Base-by-base conservation (phyloP, 352 stramenopile genomes). In the Globisporangium nagaii region DNA sequence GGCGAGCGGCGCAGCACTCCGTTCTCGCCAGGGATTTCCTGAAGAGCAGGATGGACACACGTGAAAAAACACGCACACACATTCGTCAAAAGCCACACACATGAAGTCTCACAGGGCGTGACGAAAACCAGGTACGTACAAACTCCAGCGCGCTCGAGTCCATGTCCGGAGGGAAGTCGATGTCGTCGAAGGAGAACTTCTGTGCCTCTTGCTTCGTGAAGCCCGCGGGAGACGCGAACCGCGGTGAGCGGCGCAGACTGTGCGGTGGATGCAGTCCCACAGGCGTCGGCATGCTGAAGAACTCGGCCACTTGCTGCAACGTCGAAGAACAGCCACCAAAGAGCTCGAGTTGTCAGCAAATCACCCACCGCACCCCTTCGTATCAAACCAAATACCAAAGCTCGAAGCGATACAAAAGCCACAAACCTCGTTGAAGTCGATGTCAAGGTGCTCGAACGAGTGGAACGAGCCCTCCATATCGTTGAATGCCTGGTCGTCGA, bases 121-220 rank as follows among this genome's bases (percentile, higher is more conserved):
- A 49, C 27, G 43, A 36, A 49, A 36, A 2, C 11, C 15, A 27
- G 7, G 10, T 22, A 86, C 80, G 62, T 59, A 91, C 80, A 41
- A 93, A 93, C 53, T 93, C 83, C 27, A 92, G 60, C 0, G 79
- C 63, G 54, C 46, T 81, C 17, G 79, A 60, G 20, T 93, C 84
- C 56, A 93, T 84, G 48, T 93, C 83, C 6, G 73, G 31, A 0
- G 80, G 75, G 24, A 93, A 84, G 40, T 90, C 80, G 35, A 93
- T 64, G 45, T 90, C 82, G 35, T 93, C 84, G 40, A 93, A 93
- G 1, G 81, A 93, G 30, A 93, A 93, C 59, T 93, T 93, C 9
- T 81, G 74, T 25, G 71, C 71, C 41, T 93, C 81, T 6, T 64
- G 58, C 54, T 91, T 93, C 56, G 73, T 75, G 45, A 88, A 90